Base-by-base conservation (phyloP, 1,284 basidiomycete genomes). In the Tilletia caries region DNA sequence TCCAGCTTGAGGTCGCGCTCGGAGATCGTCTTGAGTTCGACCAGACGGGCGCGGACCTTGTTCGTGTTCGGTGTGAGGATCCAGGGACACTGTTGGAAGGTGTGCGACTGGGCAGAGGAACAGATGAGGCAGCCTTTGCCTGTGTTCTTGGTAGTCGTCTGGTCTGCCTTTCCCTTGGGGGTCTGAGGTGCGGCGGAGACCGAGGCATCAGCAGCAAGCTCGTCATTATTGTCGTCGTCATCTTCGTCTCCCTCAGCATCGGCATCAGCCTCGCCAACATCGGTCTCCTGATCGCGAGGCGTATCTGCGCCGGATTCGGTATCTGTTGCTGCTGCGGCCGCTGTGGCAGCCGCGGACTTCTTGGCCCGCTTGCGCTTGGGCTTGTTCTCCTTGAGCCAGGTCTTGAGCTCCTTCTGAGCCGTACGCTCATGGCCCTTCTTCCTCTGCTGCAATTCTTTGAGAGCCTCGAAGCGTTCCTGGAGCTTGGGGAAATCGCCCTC, bases 381-480 rank as follows among this genome's bases (percentile, higher is more conserved):
- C 58, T 62, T 62, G 58, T 62, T 32, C 32, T 12, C 15, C 32
- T 62, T 32, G 32, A 62, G 29, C 58, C 58, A 62, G 3, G 32
- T 5, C 58, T 62, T 62, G 29, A 62, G 58, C 3, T 33, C 58
- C 58, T 62, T 62, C 33, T 62, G 58, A 34, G 58, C 58, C 32
- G 29, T 23, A 23, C 58, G 58, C 32, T 62, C 58, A 29, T 62
- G 58, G 4, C 33, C 33, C 29, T 62, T 62, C 58, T 62, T 62
- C 27, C 58, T 25, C 32, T 62, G 58, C 32, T 62, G 58, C 33
- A 62, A 23, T 20, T 62, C 58, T 29, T 62, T 62, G 58, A 62
- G 58, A 15, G 27, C 33, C 0, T 34, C 15, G 27, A 62, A n/a
- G 13, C 58, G 58, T 6, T 27, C 32, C 33, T 34, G 58, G 4